Conservation (phyloP, 768 basidiomycete genomes). For the Jaapia argillacea region DNA sequence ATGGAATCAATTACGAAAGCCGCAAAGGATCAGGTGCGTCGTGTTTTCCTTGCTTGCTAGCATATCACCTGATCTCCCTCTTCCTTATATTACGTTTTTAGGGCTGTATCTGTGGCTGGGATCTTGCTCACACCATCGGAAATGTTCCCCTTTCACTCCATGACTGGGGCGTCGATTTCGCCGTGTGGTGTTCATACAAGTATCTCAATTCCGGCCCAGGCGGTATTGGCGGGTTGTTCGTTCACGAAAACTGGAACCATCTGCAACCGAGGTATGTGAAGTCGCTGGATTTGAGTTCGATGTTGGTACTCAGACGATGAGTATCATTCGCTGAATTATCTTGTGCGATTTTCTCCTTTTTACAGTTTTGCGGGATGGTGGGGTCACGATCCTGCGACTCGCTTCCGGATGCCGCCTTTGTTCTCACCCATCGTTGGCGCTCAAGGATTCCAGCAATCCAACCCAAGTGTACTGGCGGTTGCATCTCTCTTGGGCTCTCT, state of each 20-base stretch:
- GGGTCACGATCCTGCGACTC: slow-evolving; percentile 83
- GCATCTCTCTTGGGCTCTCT: slow-evolving; percentile 80
- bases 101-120: slow-evolving; percentile 94
- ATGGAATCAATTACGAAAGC: slow-evolving; percentile 77
- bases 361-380: slow-evolving; percentile 91
- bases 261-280: not conserved
- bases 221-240: slow-evolving; percentile 89
- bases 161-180: slow-evolving; percentile 94
- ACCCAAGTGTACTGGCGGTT: slow-evolving; percentile 75
- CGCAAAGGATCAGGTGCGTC: slow-evolving; percentile 67
- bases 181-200: slow-evolving; percentile 98
- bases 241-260: slow-evolving; percentile 76
- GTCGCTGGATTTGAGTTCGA: not conserved
- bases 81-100: slow-evolving; percentile 21
- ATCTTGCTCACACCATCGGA: slow-evolving; percentile 91
- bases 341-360: slow-evolving; percentile 3
- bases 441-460: slow-evolving; percentile 93
- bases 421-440: slow-evolving; percentile 87
- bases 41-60: not conserved
- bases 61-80: slow-evolving; percentile 1
- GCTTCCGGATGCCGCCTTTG: slow-evolving; percentile 81
- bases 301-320: not conserved
- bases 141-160: slow-evolving; percentile 87
- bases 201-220: slow-evolving; percentile 96
- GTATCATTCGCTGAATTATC: not conserved